Percentiles rank a stretch among this genome's conserved stretches.
Conservation (phyloP, 148 eudicot species). For the Cornus kousa region DNA sequence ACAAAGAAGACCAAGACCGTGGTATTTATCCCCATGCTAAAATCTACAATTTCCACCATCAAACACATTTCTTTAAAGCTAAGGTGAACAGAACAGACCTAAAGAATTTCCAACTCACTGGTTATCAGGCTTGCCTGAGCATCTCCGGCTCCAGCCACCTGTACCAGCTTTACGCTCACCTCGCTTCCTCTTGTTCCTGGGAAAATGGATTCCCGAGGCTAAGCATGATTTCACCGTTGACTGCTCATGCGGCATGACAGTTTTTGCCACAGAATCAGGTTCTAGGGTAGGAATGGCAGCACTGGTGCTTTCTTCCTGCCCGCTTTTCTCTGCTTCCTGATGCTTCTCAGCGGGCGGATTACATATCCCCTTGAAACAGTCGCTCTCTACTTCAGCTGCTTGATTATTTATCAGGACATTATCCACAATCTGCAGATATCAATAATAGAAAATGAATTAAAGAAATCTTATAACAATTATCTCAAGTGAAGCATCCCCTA, state of each 20-base stretch:
- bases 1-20: too few relatives aligned
- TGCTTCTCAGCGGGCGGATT: slow-evolving; percentile 33
- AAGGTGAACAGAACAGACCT: not conserved
- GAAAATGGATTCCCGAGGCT: slow-evolving; percentile 44
- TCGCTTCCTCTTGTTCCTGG: slow-evolving; percentile 70
- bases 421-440: slow-evolving; percentile 62
- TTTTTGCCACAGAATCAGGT: slow-evolving; percentile 20
- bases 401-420: slow-evolving; percentile 43
- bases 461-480: slow-evolving; percentile 3
- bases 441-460: not conserved
- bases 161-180: slow-evolving; percentile 89
- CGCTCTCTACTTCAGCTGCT: slow-evolving; percentile 35
- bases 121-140: slow-evolving; percentile 42
- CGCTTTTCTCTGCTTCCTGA: slow-evolving; percentile 35
- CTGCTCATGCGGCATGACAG: slow-evolving; percentile 26
- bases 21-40: not conserved
- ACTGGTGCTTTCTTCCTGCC: slow-evolving; percentile 33
- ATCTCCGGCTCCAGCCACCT: slow-evolving; percentile 59
- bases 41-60: not conserved
- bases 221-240: slow-evolving; percentile 42
- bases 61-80: not conserved
- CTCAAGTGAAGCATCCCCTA: slow-evolving; percentile 3
- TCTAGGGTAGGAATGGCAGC: slow-evolving; percentile 16
- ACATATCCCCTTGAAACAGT: slow-evolving; percentile 12
- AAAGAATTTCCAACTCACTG: not conserved